A percentile compares a stretch with the other conserved stretches of the same genome.
These are phyloP conservation scores for Globisporangium alternatum DNA, from an alignment of 352 stramenopile genomes.

Conservation along the genomic window DNA sequence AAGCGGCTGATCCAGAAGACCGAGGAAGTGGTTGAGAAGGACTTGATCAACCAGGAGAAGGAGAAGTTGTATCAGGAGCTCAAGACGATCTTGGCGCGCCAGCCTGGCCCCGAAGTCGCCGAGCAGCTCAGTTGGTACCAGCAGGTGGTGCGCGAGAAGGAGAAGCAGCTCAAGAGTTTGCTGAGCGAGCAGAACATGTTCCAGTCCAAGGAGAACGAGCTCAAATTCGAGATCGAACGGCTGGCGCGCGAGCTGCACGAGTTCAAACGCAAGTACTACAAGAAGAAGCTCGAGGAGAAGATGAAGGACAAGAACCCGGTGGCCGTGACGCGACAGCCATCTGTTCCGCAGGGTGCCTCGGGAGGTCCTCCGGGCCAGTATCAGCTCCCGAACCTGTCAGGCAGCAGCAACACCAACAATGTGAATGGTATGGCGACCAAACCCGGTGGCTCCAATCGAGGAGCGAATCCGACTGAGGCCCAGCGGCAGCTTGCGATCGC, in stretches of 20 bases:
- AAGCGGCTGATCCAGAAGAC: slow-evolving; percentile 95
- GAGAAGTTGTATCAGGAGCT: slow-evolving; percentile 95
- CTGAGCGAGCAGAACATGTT: slow-evolving; percentile 98
- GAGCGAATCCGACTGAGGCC: slow-evolving; percentile 56
- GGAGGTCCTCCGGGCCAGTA: slow-evolving; percentile 15
- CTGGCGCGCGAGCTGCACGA: slow-evolving; percentile 91
- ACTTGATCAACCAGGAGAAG: slow-evolving; percentile 94
- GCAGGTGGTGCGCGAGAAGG: slow-evolving; percentile 95
- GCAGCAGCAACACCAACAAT: slow-evolving; percentile 25
- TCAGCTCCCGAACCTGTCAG: slow-evolving; percentile 34
- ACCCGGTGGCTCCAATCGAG: slow-evolving; percentile 8
- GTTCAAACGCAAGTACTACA: slow-evolving; percentile 96
- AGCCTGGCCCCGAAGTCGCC: slow-evolving; percentile 93
- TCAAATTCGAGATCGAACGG: slow-evolving; percentile 95
- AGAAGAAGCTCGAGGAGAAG: slow-evolving; percentile 88
- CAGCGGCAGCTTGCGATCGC: slow-evolving; percentile 86
- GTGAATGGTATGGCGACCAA: slow-evolving; percentile 9
- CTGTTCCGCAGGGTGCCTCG: background rate
- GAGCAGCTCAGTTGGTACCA: slow-evolving; percentile 95
- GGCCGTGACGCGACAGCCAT: slow-evolving; percentile 26
- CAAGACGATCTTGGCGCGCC: slow-evolving; percentile 90
- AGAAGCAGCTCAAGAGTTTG: slow-evolving; percentile 96
- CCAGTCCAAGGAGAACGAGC: slow-evolving; percentile 91
- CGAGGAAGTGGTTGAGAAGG: slow-evolving; percentile 94
- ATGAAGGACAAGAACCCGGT: slow-evolving; percentile 60